phyloP scores from a whole-genome alignment of 495 filamentous ascomycete genomes.

The Aspergillus bridgeri region DNA sequence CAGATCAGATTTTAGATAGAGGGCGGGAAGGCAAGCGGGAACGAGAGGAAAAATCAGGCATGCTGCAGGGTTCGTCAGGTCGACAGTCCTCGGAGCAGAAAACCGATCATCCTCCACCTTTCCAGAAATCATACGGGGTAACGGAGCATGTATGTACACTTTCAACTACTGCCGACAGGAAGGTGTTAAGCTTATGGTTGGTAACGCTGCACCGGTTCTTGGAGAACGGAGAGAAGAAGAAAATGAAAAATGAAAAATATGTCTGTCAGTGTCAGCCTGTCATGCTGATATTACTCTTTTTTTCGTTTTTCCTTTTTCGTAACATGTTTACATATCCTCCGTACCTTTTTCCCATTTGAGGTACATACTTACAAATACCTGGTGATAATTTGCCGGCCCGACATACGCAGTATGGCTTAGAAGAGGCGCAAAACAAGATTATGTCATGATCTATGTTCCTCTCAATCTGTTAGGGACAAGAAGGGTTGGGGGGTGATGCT shows the following conservation, averaged over 20 bases:
- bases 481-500: not conserved
- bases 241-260: not conserved
- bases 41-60: constrained; percentile 14
- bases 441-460: not conserved
- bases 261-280: not conserved
- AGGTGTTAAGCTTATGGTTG: not conserved
- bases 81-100: not conserved
- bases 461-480: not conserved
- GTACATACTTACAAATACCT: not conserved
- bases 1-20: not conserved
- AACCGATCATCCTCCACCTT: not conserved
- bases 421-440: not conserved
- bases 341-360: not conserved
- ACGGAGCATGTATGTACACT: not conserved
- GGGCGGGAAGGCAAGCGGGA: not conserved
- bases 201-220: not conserved
- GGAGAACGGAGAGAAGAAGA: not conserved
- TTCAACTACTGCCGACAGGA: not conserved
- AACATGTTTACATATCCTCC: not conserved
- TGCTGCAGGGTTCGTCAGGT: constrained; percentile 17
- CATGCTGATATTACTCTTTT: not conserved
- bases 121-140: not conserved
- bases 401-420: not conserved
- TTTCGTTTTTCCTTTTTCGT: not conserved
- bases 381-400: not conserved